Evolutionary conservation across 2,329 filamentous ascomycete genomes (phyloP), one percentile per base, ranked within the genome.

Genomic region (Aschersonia sp.): DNA sequence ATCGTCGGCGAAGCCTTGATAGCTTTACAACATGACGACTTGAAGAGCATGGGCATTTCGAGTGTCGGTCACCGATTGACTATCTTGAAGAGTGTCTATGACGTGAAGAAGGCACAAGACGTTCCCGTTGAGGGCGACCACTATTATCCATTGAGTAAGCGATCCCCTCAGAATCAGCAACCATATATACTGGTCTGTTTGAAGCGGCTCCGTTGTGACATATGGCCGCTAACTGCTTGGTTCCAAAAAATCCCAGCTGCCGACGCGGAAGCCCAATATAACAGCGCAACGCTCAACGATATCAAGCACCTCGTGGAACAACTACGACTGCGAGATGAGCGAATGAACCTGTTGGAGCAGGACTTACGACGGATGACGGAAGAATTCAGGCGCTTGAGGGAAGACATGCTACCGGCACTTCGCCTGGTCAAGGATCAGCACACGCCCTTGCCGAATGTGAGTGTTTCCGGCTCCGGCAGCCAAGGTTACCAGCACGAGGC

Each of bases 41-140:
- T 98, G 57, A 95, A 94, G 66, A 88, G 94, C 61, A 91, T 97
- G 82, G 89, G 89, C 45, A 85, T 98, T 54, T 73, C 74, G 53
- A 97, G 91, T 67, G 88, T 96, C 45, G 92, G 92, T 41, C 92
- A 98, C 68, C 83, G 92, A 51, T 73, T 98, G 58, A 94, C 89
- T 29, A 94, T 98, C 50, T 75, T 98, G 50, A 97, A 96, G 69
- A 89, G 82, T 58, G 89, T 97, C 48, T 97, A 96, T 68, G 89
- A 97, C 60, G 83, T 92, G 60, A 98, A 98, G 70, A 84, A 91
- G 63, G 88, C 88, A 54, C 89, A 96, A 60, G 89, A 94, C 58
- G 79, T 97, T 51, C 84, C 87, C 12, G 78, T 96, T 57, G 91
- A 97, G 61, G 82, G 84, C 52, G 91, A 96, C 58, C 87, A 97